A percentile compares a stretch with the other conserved stretches of the same genome.
Evolutionary conservation across 2,329 filamentous ascomycete genomes (phyloP).

Genomic region (Colletotrichum limetticola): DNA sequence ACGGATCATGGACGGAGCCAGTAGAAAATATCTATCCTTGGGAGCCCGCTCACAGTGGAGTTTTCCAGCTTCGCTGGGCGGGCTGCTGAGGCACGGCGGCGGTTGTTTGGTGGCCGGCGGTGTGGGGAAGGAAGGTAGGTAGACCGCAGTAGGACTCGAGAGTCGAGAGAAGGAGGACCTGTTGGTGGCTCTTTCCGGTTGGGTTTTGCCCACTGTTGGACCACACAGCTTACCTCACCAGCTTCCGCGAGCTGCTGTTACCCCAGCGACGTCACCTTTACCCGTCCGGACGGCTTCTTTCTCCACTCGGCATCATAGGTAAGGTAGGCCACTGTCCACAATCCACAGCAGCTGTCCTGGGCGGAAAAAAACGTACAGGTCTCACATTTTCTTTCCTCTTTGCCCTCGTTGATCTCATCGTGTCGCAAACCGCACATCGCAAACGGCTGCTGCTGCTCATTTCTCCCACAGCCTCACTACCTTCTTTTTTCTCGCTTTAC

Average conservation of each 20-base stretch:
- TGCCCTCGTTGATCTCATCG: conserved; percentile 18
- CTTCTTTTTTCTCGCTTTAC: conserved; percentile 2
- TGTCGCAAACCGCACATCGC: conserved; percentile 29
- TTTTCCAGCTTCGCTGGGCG: conserved; percentile 10
- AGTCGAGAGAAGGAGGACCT: neutral
- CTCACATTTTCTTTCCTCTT: conserved; percentile 17
- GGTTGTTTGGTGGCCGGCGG: conserved; percentile 15
- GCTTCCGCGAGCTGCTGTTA: conserved; percentile 30
- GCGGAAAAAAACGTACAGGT: conserved; percentile 20
- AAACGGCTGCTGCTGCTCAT: conserved; percentile 22
- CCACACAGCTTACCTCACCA: conserved; percentile 19
- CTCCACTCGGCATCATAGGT: conserved; percentile 28
- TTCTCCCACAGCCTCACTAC: conserved; percentile 1
- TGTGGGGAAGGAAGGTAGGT: neutral
- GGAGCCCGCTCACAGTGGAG: conserved; percentile 27
- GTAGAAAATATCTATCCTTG: conserved; percentile 29
- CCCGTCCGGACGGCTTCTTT: conserved; percentile 24
- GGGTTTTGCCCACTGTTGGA: neutral
- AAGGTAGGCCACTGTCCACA: conserved; percentile 5
- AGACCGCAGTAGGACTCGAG: neutral
- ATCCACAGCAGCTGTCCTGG: conserved; percentile 15
- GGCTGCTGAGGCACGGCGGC: conserved; percentile 13
- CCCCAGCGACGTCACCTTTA: conserved; percentile 37
- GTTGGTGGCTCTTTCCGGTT: neutral
- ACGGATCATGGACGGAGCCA: conserved; percentile 33